These are phyloP conservation scores for Alternaria sp. DNA, from an alignment of 2,329 filamentous ascomycete genomes.

Conservation along the genomic window DNA sequence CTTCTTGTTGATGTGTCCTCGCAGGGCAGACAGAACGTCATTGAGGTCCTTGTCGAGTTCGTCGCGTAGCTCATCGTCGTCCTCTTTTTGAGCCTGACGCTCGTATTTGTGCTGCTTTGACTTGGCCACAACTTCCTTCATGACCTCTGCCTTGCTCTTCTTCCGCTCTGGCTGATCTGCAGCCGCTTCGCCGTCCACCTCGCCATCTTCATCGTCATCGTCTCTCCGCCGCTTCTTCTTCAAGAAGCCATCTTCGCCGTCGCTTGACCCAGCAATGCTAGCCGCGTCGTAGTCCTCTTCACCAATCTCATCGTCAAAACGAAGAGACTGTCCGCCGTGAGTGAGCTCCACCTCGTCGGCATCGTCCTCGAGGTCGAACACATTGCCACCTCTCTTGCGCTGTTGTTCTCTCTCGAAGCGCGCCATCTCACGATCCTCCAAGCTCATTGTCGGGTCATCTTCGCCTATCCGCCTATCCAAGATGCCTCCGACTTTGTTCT, in stretches of 20 bases:
- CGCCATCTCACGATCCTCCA: slow-evolving; percentile 90
- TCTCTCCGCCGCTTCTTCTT: slow-evolving; percentile 53
- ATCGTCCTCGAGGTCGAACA: slow-evolving; percentile 92
- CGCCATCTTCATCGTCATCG: slow-evolving; percentile 58
- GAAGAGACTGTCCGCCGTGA: slow-evolving; percentile 79
- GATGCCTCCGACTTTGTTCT: slow-evolving; percentile 91
- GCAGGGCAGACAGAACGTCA: slow-evolving; percentile 75
- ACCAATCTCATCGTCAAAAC: slow-evolving; percentile 61
- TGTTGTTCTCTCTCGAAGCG: slow-evolving; percentile 90
- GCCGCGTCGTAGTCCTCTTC: slow-evolving; percentile 81
- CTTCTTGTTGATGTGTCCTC: slow-evolving; percentile 60
- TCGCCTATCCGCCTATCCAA: slow-evolving; percentile 94
- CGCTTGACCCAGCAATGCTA: slow-evolving; percentile 64
- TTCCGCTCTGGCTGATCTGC: slow-evolving; percentile 76
- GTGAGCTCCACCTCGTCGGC: slow-evolving; percentile 75
- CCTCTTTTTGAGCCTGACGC: slow-evolving; percentile 88
- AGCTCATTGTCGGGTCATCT: slow-evolving; percentile 90
- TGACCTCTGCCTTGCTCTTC: slow-evolving; percentile 95
- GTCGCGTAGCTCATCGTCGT: slow-evolving; percentile 85
- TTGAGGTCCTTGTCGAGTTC: slow-evolving; percentile 84
- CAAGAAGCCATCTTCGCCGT: slow-evolving; percentile 48
- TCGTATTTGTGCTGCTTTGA: slow-evolving; percentile 96
- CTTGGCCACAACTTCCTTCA: slow-evolving; percentile 97
- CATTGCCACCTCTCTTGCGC: slow-evolving; percentile 74
- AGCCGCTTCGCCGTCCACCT: slow-evolving; percentile 33